Conservation (phyloP, 2,329 filamentous ascomycete species). For the Botrytis elliptica region DNA sequence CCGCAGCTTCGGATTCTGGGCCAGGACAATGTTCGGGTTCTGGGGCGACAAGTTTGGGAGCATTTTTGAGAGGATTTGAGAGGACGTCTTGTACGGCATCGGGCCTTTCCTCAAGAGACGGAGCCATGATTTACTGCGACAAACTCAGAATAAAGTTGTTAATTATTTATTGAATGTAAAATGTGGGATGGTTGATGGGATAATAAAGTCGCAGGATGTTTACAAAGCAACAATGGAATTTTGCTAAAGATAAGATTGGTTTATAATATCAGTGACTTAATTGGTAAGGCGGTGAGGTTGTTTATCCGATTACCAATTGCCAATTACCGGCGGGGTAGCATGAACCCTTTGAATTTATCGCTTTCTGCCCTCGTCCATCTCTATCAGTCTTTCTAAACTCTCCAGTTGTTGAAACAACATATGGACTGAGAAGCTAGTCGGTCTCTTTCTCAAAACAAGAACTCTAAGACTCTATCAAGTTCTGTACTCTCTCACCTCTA, state of each 20-base stretch:
- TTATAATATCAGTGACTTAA: conserved; percentile 12
- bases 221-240: conserved; percentile 16
- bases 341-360: neutral
- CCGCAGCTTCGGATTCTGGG: conserved; percentile 72
- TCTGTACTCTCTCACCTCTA: neutral
- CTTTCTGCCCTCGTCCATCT: neutral
- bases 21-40: conserved; percentile 97
- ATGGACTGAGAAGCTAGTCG: neutral
- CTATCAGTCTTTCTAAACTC: neutral
- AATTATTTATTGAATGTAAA: neutral
- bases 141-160: neutral
- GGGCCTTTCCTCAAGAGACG: conserved; percentile 76
- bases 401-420: neutral
- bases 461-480: too few relatives aligned
- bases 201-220: conserved; percentile 6
- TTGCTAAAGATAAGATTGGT: neutral
- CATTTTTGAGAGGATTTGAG: conserved; percentile 70
- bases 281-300: conserved; percentile 17
- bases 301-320: neutral
- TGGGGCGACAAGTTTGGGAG: conserved; percentile 84
- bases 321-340: neutral
- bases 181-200: neutral
- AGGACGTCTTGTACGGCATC: conserved; percentile 67
- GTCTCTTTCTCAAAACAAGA: neutral
- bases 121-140: conserved; percentile 61